Evolutionary conservation across 306 rosid species (phyloP).

Genomic region (Ormosia emarginata): DNA sequence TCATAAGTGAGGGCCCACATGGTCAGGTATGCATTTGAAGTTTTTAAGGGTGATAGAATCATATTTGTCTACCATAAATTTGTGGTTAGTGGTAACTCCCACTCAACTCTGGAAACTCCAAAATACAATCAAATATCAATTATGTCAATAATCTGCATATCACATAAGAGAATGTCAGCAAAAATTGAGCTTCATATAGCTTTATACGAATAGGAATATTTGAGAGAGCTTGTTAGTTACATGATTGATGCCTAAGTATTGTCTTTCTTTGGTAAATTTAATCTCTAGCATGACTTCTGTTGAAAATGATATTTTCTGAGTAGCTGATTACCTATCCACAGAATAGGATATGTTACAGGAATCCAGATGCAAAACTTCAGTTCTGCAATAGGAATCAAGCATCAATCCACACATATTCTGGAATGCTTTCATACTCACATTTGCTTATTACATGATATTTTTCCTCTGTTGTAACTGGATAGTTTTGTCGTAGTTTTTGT

Average conservation of each 20-base stretch:
- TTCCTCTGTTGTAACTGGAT: neutral
- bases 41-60: slow-evolving; percentile 2
- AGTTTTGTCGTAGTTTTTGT: neutral
- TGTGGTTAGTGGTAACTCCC: neutral
- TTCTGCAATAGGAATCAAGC: neutral
- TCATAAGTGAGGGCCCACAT: slow-evolving; percentile 55
- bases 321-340: neutral
- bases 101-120: neutral
- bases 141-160: neutral
- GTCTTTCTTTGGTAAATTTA: slow-evolving; percentile 2
- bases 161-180: neutral
- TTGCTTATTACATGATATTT: neutral
- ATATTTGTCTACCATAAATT: neutral
- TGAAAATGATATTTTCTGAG: neutral
- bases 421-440: neutral
- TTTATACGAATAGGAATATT: neutral
- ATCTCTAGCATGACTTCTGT: neutral
- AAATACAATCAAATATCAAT: neutral
- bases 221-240: neutral
- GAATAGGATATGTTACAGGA: neutral
- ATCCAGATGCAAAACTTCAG: neutral
- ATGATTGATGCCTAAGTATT: neutral
- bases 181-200: neutral
- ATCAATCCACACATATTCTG: neutral
- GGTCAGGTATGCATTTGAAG: slow-evolving; percentile 55